These are phyloP conservation scores for Oryza australiensis DNA, from an alignment of 176 grass and related monocot species.

Conservation along the genomic window DNA sequence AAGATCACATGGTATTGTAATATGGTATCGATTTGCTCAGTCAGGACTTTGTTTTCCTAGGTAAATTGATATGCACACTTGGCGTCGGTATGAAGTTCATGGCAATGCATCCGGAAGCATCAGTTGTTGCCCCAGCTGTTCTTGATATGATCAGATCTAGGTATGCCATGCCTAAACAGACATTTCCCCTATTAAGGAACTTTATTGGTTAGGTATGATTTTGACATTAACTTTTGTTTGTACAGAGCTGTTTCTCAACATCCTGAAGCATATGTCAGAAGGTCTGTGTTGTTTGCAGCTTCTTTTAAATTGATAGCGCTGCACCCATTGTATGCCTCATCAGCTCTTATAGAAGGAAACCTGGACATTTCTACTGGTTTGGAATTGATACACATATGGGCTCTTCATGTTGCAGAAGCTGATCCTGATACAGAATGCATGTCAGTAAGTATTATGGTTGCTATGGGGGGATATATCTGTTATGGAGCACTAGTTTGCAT, in stretches of 20 bases:
- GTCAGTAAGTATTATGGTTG: conserved; percentile 50
- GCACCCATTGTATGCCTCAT: conserved; percentile 82
- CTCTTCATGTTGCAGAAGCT: conserved; percentile 74
- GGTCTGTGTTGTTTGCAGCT: conserved; percentile 77
- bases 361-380: conserved; percentile 67
- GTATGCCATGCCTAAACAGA: conserved; percentile 39
- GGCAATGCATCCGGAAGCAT: conserved; percentile 90
- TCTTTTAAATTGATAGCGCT: conserved; percentile 84
- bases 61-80: conserved; percentile 94
- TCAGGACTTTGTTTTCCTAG: conserved; percentile 81
- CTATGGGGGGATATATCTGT: too few relatives aligned
- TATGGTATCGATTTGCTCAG: conserved; percentile 59
- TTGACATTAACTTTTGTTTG: conserved; percentile 25
- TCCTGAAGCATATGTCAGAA: conserved; percentile 95
- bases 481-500: too few relatives aligned
- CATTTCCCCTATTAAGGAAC: conserved; percentile 19
- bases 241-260: conserved; percentile 71
- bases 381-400: conserved; percentile 85
- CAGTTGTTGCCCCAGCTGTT: conserved; percentile 74
- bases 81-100: conserved; percentile 92
- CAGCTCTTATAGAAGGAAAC: conserved; percentile 83
- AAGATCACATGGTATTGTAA: conserved; percentile 70
- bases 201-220: conserved; percentile 1
- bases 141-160: conserved; percentile 88
- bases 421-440: conserved; percentile 84